Base-by-base conservation (phyloP, 2,329 filamentous ascomycete genomes). In the Xylariomycetidae sp. region DNA sequence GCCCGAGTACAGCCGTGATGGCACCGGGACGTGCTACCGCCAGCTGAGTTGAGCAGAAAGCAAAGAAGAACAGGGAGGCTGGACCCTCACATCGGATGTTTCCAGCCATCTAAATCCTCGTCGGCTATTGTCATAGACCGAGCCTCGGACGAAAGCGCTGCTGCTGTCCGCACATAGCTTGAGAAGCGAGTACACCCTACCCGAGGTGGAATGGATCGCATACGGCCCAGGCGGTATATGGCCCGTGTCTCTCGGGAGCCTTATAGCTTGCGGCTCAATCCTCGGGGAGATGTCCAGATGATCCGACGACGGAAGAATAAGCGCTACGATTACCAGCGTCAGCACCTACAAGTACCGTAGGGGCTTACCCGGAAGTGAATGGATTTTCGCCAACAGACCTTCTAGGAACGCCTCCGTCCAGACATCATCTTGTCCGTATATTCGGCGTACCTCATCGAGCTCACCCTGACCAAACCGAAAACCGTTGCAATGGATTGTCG, bases 21-120 rank as follows among this genome's bases (percentile, higher is more conserved):
- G 44, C n/a, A 49, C 40, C 6, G 46, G 34, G 24, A 47, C 41
- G 13, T 31, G 23, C 37, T 44, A 9, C 10, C 10, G 16, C n/a
- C n/a, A 13, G 22, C 14, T 8, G 20, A 14, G 3, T 13, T 31
- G 19, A 30, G 25, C 22, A 16, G 16, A 19, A n/a, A 3, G 19
- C n/a, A 15, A 29, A 14, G 16, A 19, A 9, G n/a, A 12, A 29
- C 19, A 17, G 5, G 14, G 6, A 9, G n/a, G 19, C 2, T 27
- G 6, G n/a, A 10, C 2, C 29, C 25, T 20, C 12, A 35, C 39
- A 26, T 40, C 29, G 12, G 37, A 31, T 20, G 3, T 13, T n/a
- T 27, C 10, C 10, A 47, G 33, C 40, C 42, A 44, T 13, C n/a
- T 38, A 18, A 34, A 43, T 18, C 16, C 31, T 10, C n/a, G 23